Evolutionary conservation across 164 flowering plant species (phyloP), one percentile per base, ranked within the genome.

Genomic region (Annona squamosa): DNA sequence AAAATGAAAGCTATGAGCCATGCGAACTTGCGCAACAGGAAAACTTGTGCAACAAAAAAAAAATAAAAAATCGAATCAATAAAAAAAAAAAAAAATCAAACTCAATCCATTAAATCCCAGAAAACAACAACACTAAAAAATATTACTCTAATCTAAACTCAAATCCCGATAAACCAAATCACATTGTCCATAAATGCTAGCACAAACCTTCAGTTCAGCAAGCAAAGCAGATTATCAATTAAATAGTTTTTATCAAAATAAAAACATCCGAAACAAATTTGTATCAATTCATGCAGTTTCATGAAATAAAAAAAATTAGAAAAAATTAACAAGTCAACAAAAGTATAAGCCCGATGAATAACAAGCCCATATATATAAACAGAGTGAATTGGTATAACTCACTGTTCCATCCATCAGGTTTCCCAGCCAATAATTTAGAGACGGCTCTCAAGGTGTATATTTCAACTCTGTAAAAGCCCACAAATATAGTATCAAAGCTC

Each of bases 331-430:
- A 26, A 26, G 37, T 26, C 37, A 26, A 26, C 0, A 26, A 26
- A 26, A 26, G 37, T 26, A 12, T 65, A 37, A 37, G 10, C 68
- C 2, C 42, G 46, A 10, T 37, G 46, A 42, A 46, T 46, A 26
- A 61, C 37, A 46, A 74, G 19, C 43, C 26, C 12, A 3, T 6
- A 7, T 12, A 17, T 41, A 44, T 19, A 71, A 46, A 26, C 1
- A 17, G 9, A 66, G 44, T 47, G 41, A 37, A 47, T 18, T n/a
- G 44, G 46, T 56, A 16, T 52, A 43, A 85, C 89, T 83, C 75
- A 87, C 90, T 79, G 74, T 87, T 87, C 90, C 90, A 87, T 82
- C 90, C 90, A 59, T 82, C 82, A 9, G 82, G 87, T 82, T 85
- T 87, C 75, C 88, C 88, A 44, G 90, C 87, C 70, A 82, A 76